Evolutionary conservation across 1,139 yeast genomes (phyloP), one percentile per base, ranked within the genome.

Genomic region (Blastobotrys elegans): DNA sequence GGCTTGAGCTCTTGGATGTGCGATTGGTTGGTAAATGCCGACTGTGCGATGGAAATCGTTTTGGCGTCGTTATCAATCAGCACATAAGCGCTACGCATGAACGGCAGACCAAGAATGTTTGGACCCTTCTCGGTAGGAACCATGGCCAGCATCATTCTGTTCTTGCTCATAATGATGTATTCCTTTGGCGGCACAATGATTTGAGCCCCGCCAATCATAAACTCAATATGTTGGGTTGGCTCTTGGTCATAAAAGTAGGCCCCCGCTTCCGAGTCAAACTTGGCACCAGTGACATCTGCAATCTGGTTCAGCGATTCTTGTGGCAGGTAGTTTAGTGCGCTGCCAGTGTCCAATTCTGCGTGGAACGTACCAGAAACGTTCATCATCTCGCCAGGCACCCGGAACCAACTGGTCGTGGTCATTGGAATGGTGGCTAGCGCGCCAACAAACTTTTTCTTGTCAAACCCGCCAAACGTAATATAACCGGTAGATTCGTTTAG

Each of bases 61-160:
- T 67, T 63, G 55, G 74, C 76, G 32, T 42, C 45, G 5, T 26
- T 35, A 65, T 89, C 94, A 58, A 78, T 87, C 31, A 88, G 95
- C 43, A 81, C 77, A 62, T 89, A 89, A 5, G 86, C 89, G 43
- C 79, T 73, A 48, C 88, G 74, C 57, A 89, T 67, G 65, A 89
- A 82, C 22, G 84, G 77, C 64, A 87, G 95, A 26, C 97, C 96
- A 11, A 88, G 65, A 48, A 65, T 60, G 46, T 55, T 50, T 46
- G 59, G 56, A 29, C 57, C 53, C 47, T 54, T 40, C 11, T 54
- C 31, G 21, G 58, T 58, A 6, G 65, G 52, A 54, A 1, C 51
- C 46, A 51, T 51, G 13, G 48, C 63, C 55, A 47, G 52, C 47
- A 51, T 50, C 37, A 14, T 50, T 55, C 52, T 51, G 31, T 27